Base-by-base conservation (phyloP, 1,284 basidiomycete species). In the Ganoderma resinaceum region DNA sequence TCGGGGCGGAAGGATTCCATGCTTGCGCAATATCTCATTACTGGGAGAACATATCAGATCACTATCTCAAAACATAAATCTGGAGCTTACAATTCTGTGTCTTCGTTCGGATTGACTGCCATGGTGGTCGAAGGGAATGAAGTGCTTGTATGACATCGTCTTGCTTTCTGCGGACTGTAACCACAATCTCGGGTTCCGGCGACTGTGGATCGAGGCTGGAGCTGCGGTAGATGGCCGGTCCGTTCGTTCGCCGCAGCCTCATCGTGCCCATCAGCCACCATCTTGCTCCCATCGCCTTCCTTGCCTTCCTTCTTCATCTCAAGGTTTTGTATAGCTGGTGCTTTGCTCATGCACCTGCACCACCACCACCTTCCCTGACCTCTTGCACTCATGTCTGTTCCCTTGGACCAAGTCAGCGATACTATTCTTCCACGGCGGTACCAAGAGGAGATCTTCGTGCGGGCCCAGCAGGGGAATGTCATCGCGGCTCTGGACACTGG, bases 21-120 rank as follows among this genome's bases (percentile, higher is more conserved):
- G 89, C 75, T 95, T 94, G 66, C 96, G 93, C 11, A 98, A 89
- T 38, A 93, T 94, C 78, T 97, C 96, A 81, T 98, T 97, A 81
- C 95, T 97, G 78, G 65, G 69, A 58, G 55, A 63, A 9, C 59
- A 31, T 26, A 60, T 69, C 37, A 68, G 35, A 65, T 68, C 69
- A 12, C 64, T 12, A 55, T 57, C 58, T 59, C 38, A 42, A 35
- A 64, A 52, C 46, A 69, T 63, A 43, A 64, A 49, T 62, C 46
- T 38, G 26, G 66, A 38, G 80, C 93, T 81, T 78, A 95, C 95
- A 96, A 97, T 86, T 97, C 95, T 1, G 95, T 96, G 79, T 97
- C 95, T 83, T 96, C 92, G 85, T 95, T 87, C 9, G 92, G 86
- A 78, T 96, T 94, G 63, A 91, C 78, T 16, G 89, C 81, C 91